Percentiles rank a stretch among this genome's conserved stretches.
Evolutionary conservation across 2,329 filamentous ascomycete species (phyloP).

Genomic region (Neoscytalidium dimidiatum): DNA sequence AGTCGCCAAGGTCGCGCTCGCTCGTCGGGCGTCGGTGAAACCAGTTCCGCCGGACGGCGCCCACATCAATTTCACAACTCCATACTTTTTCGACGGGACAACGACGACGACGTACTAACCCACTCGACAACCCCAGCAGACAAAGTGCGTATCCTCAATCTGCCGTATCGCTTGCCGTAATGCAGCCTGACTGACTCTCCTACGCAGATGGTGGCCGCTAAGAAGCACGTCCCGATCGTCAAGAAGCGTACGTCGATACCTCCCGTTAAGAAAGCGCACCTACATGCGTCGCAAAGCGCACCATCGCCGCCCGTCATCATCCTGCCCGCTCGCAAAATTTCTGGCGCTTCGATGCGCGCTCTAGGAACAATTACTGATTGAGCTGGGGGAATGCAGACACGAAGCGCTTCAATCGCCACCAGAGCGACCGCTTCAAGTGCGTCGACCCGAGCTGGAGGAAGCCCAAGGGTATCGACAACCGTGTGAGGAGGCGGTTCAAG

Average conservation of each 20-base stretch:
- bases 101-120: constrained; percentile 20
- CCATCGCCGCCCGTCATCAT: constrained; percentile 19
- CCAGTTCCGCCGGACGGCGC: constrained; percentile 9
- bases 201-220: constrained; percentile 90
- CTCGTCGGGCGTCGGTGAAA: constrained; percentile 7
- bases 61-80: constrained; percentile 17
- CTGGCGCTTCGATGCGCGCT: neutral
- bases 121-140: constrained; percentile 36
- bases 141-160: constrained; percentile 35
- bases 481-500: constrained; percentile 95
- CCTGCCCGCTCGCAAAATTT: neutral
- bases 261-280: neutral
- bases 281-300: neutral
- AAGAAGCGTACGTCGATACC: constrained; percentile 90
- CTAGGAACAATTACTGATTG: constrained; percentile 11
- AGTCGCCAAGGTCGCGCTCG: neutral
- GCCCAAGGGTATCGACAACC: constrained; percentile 99
- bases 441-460: constrained; percentile 93
- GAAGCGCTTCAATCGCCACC: constrained; percentile 95
- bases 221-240: constrained; percentile 99
- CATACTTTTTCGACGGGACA: constrained; percentile 12
- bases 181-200: constrained; percentile 27
- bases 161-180: neutral
- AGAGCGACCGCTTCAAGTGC: constrained; percentile 95
- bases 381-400: constrained; percentile 62